A percentile compares a stretch with the other conserved stretches of the same genome.
phyloP scores from a whole-genome alignment of 768 basidiomycete species.

The Pleurotus giganteus region DNA sequence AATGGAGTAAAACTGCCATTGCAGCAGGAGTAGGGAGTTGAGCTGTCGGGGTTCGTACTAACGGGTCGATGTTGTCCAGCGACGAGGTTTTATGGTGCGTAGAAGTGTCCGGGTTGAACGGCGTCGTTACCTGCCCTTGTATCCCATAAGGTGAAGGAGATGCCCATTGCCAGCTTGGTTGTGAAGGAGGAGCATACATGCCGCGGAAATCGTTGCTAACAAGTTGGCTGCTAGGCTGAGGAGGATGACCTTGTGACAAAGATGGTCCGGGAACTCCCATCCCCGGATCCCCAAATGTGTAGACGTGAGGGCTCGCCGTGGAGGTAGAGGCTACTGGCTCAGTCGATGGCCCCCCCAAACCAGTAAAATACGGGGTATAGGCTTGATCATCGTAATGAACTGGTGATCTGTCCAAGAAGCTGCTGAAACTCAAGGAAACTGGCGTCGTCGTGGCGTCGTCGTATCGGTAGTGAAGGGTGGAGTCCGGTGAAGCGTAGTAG shows the following conservation, averaged over 20 bases:
- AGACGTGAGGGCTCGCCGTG: slow-evolving; percentile 34
- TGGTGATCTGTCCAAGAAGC: slow-evolving; percentile 56
- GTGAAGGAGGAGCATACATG: slow-evolving; percentile 39
- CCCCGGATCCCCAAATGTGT: slow-evolving; percentile 25
- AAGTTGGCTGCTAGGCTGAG: background rate
- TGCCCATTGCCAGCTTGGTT: slow-evolving; percentile 25
- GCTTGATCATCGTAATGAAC: slow-evolving; percentile 40
- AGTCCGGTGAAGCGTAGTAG: background rate
- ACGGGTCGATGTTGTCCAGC: background rate
- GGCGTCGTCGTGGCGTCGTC: slow-evolving; percentile 5
- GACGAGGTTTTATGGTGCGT: slow-evolving; percentile 18
- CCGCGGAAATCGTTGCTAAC: slow-evolving; percentile 27
- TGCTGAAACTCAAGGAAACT: slow-evolving; percentile 22
- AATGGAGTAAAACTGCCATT: slow-evolving; percentile 42
- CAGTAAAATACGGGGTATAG: slow-evolving; percentile 36
- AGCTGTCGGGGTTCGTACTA: slow-evolving; percentile 28
- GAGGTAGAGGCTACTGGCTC: slow-evolving; percentile 30
- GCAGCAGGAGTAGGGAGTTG: slow-evolving; percentile 46
- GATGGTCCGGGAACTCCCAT: slow-evolving; percentile 39
- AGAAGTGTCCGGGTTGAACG: slow-evolving; percentile 17
- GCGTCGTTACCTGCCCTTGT: background rate
- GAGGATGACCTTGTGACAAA: slow-evolving; percentile 10
- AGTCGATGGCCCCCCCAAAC: slow-evolving; percentile 35
- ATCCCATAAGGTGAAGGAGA: slow-evolving; percentile 12
- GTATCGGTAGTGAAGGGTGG: background rate